Evolutionary conservation across 345 rosid species (phyloP).

Genomic region (Acer negundo): DNA sequence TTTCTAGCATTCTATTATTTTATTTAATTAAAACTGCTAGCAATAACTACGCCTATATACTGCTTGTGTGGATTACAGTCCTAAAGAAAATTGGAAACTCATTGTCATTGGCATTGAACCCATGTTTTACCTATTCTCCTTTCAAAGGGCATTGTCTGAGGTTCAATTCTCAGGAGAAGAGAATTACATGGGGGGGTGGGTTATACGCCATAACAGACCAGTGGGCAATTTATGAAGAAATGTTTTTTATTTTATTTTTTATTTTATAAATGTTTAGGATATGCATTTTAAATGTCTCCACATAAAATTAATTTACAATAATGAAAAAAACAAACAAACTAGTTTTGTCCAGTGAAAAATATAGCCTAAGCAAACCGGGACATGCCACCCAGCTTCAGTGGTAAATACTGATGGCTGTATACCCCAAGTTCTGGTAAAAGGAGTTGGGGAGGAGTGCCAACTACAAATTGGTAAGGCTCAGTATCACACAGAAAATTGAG

Average conservation of each 20-base stretch:
- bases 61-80: background rate
- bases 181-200: background rate
- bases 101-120: background rate
- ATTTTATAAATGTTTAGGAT: background rate
- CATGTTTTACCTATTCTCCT: slow-evolving; percentile 1
- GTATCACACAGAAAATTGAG: background rate
- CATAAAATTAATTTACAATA: background rate
- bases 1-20: background rate
- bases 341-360: background rate
- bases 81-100: background rate
- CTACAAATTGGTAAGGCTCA: background rate
- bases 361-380: background rate
- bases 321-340: background rate
- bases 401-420: background rate
- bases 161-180: background rate
- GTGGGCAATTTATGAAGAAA: background rate
- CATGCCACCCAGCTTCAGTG: background rate
- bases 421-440: slow-evolving; percentile 3
- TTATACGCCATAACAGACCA: too few species aligned
- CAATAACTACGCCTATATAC: background rate
- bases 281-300: background rate
- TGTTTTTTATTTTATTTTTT: too few species aligned
- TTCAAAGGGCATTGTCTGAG: background rate
- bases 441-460: background rate
- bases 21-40: slow-evolving; percentile 5